A percentile compares a stretch with the other conserved stretches of the same genome.
Evolutionary conservation across 169 alveolate species (phyloP).

Genomic region (Cryptosporidium ubiquitum): DNA sequence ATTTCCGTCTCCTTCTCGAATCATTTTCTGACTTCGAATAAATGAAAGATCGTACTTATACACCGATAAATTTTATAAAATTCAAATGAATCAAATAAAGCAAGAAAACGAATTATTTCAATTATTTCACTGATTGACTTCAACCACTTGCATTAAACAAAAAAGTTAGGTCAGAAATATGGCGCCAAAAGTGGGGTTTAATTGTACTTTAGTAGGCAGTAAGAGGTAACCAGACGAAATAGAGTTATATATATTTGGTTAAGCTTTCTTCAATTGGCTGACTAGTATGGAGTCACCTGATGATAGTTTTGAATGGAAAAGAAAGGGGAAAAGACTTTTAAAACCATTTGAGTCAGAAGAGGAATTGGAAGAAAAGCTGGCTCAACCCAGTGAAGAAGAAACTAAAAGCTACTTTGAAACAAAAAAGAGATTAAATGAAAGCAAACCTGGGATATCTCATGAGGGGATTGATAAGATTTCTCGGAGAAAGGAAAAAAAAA

Average conservation of each 20-base stretch:
- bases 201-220: not conserved
- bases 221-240: too few relatives aligned
- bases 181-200: conserved; percentile 3
- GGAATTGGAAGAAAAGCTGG: not conserved
- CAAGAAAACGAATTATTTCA: not conserved
- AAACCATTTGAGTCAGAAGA: conserved; percentile 6
- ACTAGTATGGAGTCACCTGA: not conserved
- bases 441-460: not conserved
- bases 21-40: not conserved
- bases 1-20: conserved; percentile 55
- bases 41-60: not conserved
- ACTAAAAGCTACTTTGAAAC: not conserved
- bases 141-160: not conserved
- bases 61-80: too few relatives aligned
- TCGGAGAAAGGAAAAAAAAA: not conserved
- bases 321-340: conserved; percentile 6
- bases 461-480: not conserved
- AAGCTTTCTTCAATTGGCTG: not conserved
- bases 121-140: not conserved
- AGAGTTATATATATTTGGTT: not conserved
- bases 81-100: too few relatives aligned
- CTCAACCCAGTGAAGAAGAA: not conserved
- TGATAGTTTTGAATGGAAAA: not conserved
- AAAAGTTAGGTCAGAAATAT: not conserved
- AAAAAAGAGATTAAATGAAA: not conserved